Percentiles rank a stretch among this genome's conserved stretches.
phyloP scores from a whole-genome alignment of 306 rosid species.

The Neltuma alba region DNA sequence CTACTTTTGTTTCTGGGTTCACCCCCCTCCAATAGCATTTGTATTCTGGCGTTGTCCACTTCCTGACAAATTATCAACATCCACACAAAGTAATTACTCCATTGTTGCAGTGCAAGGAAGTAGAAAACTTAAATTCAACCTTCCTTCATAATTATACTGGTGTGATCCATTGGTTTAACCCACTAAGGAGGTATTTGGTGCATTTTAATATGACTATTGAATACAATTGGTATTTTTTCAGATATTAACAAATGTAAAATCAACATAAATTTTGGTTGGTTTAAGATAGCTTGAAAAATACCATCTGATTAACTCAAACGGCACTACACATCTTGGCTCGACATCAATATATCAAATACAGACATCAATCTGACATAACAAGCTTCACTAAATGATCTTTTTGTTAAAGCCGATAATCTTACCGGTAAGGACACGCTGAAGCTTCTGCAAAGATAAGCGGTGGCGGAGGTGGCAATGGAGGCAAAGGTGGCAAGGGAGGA shows the following conservation, averaged over 20 bases:
- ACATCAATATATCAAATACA: neutral
- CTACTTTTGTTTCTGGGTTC: conserved; percentile 73
- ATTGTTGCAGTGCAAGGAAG: neutral
- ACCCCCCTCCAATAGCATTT: conserved; percentile 84
- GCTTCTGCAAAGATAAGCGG: conserved; percentile 62
- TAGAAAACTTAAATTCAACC: neutral
- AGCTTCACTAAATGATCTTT: neutral
- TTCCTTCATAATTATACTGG: neutral
- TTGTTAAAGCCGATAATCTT: conserved; percentile 33
- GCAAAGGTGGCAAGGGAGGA: conserved; percentile 43
- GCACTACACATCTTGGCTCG: neutral
- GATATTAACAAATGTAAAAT: no score
- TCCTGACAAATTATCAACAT: conserved; percentile 42
- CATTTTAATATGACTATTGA: neutral
- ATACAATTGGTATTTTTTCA: neutral
- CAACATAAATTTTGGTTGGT: neutral
- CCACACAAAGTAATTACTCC: neutral
- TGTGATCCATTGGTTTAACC: neutral
- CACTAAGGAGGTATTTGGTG: neutral
- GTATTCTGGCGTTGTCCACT: conserved; percentile 69
- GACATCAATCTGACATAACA: neutral
- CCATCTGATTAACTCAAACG: neutral
- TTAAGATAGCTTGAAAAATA: neutral
- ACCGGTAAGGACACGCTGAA: conserved; percentile 76
- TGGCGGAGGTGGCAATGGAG: conserved; percentile 49